Evolutionary conservation across 2,329 filamentous ascomycete genomes (phyloP), one percentile per base, ranked within the genome.

Genomic region (Hymenoscyphus linearis): DNA sequence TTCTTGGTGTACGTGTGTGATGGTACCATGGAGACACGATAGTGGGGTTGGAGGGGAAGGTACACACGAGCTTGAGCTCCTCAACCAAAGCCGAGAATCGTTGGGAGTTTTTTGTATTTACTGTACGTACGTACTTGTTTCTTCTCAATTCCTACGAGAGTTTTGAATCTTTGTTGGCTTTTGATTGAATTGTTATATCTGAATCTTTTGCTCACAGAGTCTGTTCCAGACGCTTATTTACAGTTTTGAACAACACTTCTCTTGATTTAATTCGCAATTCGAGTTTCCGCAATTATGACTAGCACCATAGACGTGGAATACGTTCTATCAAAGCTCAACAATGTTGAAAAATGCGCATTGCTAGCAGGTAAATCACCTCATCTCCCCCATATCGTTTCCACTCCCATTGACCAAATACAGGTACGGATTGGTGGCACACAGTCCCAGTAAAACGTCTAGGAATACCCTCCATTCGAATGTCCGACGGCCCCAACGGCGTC

Each of bases 291-390:
- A 22, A 64, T 14, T 1, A 71, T 62, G 55, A 82, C 82, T 78
- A 78, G 79, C 34, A 76, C 82, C 65, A 77, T 85, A 47, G 75
- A 84, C 58, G 80, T 84, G 9, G 81, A 84, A 60, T 77, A 79
- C 62, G 72, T 82, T 34, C 75, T 85, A 52, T 79, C 80, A 68
- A 82, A 82, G 75, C 79, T 84, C 60, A 79, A 77, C 12, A 70
- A 79, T 55, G 70, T 73, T 4, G 81, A 85, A 68, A 84, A 84
- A 70, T 76, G 82, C 55, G 79, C 81, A 50, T 74, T 84, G 52
- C 74, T 84, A 57, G 76, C 81, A 54, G 80, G 80, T 80, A 52
- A 9, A 40, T 18, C 55, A 22, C 16, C 31, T 22, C 36, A 35
- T 26, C 7, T n/a, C 40, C 26, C 18, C 44, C 7, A 26, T 10